A percentile compares a stretch with the other conserved stretches of the same genome.
Evolutionary conservation across 768 basidiomycete species (phyloP).

Genomic region (Tylopilus sp.): DNA sequence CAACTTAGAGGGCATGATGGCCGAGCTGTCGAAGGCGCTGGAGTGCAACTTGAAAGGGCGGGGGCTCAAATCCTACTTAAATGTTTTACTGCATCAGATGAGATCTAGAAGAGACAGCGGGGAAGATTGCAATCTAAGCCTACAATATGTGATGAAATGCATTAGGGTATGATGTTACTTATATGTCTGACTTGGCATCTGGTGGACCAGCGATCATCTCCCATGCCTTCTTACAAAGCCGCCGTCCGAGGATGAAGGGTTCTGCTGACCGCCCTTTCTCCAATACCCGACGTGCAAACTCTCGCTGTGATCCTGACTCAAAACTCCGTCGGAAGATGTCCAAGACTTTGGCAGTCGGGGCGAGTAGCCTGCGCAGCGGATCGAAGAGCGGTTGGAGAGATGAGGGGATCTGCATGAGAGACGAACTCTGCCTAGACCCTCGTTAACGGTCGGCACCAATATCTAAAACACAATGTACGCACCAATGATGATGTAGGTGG

Average conservation of each 20-base stretch:
- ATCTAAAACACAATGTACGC: conserved; percentile 27
- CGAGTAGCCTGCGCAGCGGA: conserved; percentile 51
- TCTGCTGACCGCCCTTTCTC: conserved; percentile 63
- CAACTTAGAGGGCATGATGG: conserved; percentile 36
- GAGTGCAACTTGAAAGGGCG: conserved; percentile 39
- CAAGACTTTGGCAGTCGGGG: conserved; percentile 52
- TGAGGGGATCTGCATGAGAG: conserved; percentile 58
- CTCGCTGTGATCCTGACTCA: conserved; percentile 52
- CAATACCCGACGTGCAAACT: conserved; percentile 57
- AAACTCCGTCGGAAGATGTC: conserved; percentile 51
- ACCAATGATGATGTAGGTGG: conserved; percentile 34
- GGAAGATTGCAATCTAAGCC: conserved; percentile 2
- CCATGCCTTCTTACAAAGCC: conserved; percentile 39
- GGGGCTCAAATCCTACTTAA: conserved; percentile 34
- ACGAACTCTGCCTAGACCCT: conserved; percentile 42
- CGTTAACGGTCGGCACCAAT: neutral
- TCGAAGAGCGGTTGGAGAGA: conserved; percentile 51
- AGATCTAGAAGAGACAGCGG: neutral
- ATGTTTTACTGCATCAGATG: neutral
- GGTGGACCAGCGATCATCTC: conserved; percentile 33
- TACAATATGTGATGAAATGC: conserved; percentile 1
- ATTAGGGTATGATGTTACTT: conserved; percentile 23
- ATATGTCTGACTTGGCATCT: conserved; percentile 26
- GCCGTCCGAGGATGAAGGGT: conserved; percentile 46
- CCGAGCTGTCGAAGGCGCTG: conserved; percentile 62